Conservation (phyloP, 1,284 basidiomycete species). For the Ganoderma meredithae region DNA sequence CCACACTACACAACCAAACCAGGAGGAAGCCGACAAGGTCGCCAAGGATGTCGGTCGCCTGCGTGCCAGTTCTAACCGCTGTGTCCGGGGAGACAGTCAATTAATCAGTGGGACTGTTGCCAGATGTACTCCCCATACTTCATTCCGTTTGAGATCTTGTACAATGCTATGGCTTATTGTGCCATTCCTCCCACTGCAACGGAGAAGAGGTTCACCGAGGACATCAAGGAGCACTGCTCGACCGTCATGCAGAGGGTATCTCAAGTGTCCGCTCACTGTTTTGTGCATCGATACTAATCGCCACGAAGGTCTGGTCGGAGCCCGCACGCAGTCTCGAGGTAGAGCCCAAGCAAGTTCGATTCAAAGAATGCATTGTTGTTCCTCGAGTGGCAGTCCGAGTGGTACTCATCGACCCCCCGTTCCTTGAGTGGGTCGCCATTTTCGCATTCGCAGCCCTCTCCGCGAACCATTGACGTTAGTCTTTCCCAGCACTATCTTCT, state of each 20-base stretch:
- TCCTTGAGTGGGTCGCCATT: constrained; percentile 12
- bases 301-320: constrained; percentile 17
- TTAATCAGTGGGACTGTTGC: too few relatives aligned
- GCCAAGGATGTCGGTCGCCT: background rate
- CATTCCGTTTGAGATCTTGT: constrained; percentile 17
- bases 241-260: constrained; percentile 14
- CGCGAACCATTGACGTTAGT: background rate
- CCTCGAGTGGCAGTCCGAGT: constrained; percentile 6
- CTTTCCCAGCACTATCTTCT: constrained; percentile 15
- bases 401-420: constrained; percentile 12
- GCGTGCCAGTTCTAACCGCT: background rate
- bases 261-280: background rate
- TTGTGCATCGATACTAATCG: background rate
- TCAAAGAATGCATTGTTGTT: constrained; percentile 14
- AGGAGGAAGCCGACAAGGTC: too few relatives aligned
- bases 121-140: constrained; percentile 13
- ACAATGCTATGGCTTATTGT: constrained; percentile 9
- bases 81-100: too few relatives aligned
- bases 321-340: constrained; percentile 11
- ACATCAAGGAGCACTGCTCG: constrained; percentile 18
- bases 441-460: background rate
- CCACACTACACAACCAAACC: too few relatives aligned
- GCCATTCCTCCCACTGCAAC: constrained; percentile 6
- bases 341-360: background rate
- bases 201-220: constrained; percentile 14